phyloP scores from a whole-genome alignment of 768 basidiomycete genomes.

The Inosperma sp. region DNA sequence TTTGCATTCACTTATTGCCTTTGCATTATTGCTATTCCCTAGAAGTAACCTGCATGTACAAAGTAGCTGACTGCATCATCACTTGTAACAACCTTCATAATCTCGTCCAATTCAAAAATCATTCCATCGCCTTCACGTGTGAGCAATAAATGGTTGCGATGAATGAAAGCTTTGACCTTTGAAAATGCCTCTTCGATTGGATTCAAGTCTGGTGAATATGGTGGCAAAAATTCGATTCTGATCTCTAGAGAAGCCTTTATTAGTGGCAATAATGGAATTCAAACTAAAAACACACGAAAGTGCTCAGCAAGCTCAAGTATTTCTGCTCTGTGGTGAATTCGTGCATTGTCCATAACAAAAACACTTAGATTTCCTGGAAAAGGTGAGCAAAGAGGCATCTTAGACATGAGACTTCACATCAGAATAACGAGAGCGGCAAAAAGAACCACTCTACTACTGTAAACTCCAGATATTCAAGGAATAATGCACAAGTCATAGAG shows the following conservation, averaged over 20 bases:
- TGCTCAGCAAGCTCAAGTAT: constrained; percentile 20
- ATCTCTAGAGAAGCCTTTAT: constrained; percentile 18
- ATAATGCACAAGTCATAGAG: constrained; percentile 22
- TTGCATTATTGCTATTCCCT: background rate
- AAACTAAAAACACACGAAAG: constrained; percentile 11
- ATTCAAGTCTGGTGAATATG: constrained; percentile 37
- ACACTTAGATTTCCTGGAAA: constrained; percentile 26
- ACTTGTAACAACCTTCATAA: constrained; percentile 22
- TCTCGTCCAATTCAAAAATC: constrained; percentile 24
- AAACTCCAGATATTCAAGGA: constrained; percentile 23
- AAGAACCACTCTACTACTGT: constrained; percentile 17
- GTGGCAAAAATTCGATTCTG: constrained; percentile 29
- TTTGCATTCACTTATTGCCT: background rate
- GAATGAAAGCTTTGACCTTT: constrained; percentile 30
- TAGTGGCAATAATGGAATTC: background rate
- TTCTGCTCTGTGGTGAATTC: constrained; percentile 27
- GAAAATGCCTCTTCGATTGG: constrained; percentile 38
- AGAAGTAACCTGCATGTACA: constrained; percentile 28
- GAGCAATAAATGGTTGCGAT: constrained; percentile 14
- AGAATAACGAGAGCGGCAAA: background rate
- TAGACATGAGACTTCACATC: background rate
- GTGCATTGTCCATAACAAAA: constrained; percentile 31
- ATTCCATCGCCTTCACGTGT: constrained; percentile 13
- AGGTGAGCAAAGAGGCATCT: constrained; percentile 20
- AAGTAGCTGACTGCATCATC: constrained; percentile 28